Percentiles rank a stretch among this genome's conserved stretches.
These are phyloP conservation scores for Ustilago vetiveriae DNA, from an alignment of 1,284 basidiomycete species.

Conservation along the genomic window DNA sequence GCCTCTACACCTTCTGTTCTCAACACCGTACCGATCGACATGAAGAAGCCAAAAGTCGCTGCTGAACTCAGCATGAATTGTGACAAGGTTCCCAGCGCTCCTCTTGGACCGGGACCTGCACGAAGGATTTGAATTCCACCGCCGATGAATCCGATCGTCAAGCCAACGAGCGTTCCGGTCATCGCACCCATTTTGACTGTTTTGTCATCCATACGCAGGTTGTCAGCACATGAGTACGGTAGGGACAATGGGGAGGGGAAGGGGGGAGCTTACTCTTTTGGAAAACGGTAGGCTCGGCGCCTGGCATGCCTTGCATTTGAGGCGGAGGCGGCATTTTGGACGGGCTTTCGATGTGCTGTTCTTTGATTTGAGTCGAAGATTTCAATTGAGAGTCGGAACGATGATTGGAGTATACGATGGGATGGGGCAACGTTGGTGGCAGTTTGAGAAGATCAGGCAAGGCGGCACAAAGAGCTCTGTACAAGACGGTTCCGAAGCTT, in stretches of 20 bases:
- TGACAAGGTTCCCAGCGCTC: conserved; percentile 55
- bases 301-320: conserved; percentile 41
- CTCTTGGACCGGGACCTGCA: conserved; percentile 60
- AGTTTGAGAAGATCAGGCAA: too few relatives aligned
- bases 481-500: too few relatives aligned
- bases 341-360: too few relatives aligned
- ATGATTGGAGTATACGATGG: too few relatives aligned
- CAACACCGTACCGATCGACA: conserved; percentile 63
- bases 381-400: too few relatives aligned
- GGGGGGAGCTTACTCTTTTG: conserved; percentile 40
- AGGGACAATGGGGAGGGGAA: not conserved
- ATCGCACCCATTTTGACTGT: conserved; percentile 64
- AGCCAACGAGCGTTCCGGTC: conserved; percentile 63
- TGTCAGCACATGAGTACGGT: too few relatives aligned
- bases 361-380: too few relatives aligned
- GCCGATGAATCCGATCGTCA: conserved; percentile 65
- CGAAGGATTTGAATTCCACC: conserved; percentile 63
- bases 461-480: too few relatives aligned
- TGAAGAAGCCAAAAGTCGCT: conserved; percentile 65
- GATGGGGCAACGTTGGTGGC: too few relatives aligned
- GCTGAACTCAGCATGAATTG: conserved; percentile 64
- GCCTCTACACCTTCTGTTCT: conserved; percentile 52
- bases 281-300: conserved; percentile 45
- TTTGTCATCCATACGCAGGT: too few relatives aligned
- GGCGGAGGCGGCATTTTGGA: conserved; percentile 40